Conservation (phyloP, 2,329 filamentous ascomycete genomes). For the Myriosclerotinia curreyana region DNA sequence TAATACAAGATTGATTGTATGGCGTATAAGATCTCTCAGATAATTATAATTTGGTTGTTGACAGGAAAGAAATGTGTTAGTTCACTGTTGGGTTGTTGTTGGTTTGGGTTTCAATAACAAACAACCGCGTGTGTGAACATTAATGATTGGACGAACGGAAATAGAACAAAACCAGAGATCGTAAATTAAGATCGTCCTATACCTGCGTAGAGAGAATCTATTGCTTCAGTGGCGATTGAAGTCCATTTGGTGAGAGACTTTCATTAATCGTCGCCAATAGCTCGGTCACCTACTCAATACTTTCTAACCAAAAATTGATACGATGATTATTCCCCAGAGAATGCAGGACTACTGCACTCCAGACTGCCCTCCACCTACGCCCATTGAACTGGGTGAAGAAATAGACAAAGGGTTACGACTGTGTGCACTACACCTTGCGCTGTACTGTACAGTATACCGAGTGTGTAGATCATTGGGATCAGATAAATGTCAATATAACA, state of each 20-base stretch:
- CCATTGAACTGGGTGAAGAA: background rate
- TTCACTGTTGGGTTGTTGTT: background rate
- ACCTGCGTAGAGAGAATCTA: background rate
- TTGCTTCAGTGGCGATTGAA: background rate
- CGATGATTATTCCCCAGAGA: background rate
- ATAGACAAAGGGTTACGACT: background rate
- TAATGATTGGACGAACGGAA: background rate
- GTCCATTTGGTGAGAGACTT: background rate
- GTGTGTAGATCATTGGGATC: background rate
- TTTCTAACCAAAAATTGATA: background rate
- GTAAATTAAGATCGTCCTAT: background rate
- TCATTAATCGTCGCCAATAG: background rate
- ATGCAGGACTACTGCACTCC: background rate
- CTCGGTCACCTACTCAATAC: background rate
- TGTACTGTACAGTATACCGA: background rate
- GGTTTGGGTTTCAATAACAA: background rate
- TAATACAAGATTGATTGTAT: background rate
- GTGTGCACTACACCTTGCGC: background rate
- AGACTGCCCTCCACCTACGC: background rate
- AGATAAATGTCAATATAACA: background rate
- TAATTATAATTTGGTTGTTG: background rate
- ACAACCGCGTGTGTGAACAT: background rate
- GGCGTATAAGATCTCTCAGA: background rate
- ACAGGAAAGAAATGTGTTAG: background rate
- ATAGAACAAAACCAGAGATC: background rate